These are phyloP conservation scores for Hypocreales sp. DNA, from an alignment of 2,329 filamentous ascomycete species.

Conservation along the genomic window DNA sequence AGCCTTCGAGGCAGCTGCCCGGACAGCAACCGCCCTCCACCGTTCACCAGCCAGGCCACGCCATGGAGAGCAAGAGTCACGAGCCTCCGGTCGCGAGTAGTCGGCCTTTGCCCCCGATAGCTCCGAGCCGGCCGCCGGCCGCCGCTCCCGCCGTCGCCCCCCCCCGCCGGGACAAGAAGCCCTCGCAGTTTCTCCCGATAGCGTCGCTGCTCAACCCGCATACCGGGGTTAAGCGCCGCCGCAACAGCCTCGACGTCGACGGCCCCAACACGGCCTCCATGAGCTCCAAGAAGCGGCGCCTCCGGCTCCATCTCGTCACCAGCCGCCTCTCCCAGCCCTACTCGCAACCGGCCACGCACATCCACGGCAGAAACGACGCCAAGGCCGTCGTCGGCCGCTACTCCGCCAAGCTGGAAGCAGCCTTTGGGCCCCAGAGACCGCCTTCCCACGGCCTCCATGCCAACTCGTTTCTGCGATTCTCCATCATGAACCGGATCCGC, in stretches of 20 bases:
- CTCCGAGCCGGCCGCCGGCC: neutral
- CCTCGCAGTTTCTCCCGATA: constrained; percentile 3
- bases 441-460: constrained; percentile 30
- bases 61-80: too few species aligned
- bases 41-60: neutral
- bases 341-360: constrained; percentile 54
- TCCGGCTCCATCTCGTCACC: constrained; percentile 48
- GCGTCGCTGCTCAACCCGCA: constrained; percentile 4
- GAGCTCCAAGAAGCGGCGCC: constrained; percentile 49
- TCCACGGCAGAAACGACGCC: constrained; percentile 34
- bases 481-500: constrained; percentile 47
- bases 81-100: too few species aligned
- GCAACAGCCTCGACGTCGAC: constrained; percentile 42
- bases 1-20: neutral
- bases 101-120: too few species aligned
- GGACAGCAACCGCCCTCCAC: neutral
- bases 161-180: neutral
- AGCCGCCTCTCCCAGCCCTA: constrained; percentile 55
- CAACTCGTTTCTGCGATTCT: constrained; percentile 44
- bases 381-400: constrained; percentile 21
- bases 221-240: constrained; percentile 29
- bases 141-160: neutral
- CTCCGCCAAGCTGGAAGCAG: constrained; percentile 13
- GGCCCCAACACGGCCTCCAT: constrained; percentile 34
- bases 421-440: constrained; percentile 16